A percentile compares a stretch with the other conserved stretches of the same genome.
phyloP scores from a whole-genome alignment of 768 basidiomycete genomes.

The Russula abietina region DNA sequence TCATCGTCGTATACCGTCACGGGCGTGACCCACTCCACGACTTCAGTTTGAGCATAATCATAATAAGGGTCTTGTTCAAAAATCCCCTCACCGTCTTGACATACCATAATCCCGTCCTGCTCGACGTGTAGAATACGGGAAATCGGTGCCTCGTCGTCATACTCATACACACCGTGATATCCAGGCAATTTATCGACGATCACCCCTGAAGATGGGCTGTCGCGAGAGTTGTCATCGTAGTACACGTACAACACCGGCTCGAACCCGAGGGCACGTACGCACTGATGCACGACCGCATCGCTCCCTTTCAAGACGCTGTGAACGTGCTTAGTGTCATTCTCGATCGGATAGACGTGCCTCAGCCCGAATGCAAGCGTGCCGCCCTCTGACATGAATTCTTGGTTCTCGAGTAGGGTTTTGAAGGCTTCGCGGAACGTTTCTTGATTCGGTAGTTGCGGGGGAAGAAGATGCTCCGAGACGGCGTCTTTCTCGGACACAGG shows the following conservation, averaged over 20 bases:
- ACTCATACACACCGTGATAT: too few species aligned
- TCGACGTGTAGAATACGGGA: too few species aligned
- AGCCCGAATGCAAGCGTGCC: neutral
- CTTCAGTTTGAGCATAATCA: fast-evolving
- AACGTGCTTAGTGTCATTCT: neutral
- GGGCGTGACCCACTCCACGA: neutral
- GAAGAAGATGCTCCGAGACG: too few species aligned
- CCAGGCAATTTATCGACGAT: neutral
- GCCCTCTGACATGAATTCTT: neutral
- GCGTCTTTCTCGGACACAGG: neutral
- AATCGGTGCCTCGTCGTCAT: neutral
- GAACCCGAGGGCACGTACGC: neutral
- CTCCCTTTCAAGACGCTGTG: conserved; percentile 10
- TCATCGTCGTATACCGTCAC: neutral
- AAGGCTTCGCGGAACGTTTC: conserved; percentile 9
- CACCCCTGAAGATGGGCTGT: too few species aligned
- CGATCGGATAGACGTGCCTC: neutral
- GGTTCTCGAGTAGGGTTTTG: neutral
- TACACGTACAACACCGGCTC: conserved; percentile 5
- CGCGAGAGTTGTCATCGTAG: neutral
- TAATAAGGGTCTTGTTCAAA: too few species aligned
- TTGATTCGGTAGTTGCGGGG: neutral
- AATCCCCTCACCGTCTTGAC: too few species aligned
- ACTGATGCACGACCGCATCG: conserved; percentile 5
- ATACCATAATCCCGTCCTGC: neutral